A percentile compares a stretch with the other conserved stretches of the same genome.
Evolutionary conservation across 768 basidiomycete genomes (phyloP).

Genomic region (Xanthoconium purpureum): DNA sequence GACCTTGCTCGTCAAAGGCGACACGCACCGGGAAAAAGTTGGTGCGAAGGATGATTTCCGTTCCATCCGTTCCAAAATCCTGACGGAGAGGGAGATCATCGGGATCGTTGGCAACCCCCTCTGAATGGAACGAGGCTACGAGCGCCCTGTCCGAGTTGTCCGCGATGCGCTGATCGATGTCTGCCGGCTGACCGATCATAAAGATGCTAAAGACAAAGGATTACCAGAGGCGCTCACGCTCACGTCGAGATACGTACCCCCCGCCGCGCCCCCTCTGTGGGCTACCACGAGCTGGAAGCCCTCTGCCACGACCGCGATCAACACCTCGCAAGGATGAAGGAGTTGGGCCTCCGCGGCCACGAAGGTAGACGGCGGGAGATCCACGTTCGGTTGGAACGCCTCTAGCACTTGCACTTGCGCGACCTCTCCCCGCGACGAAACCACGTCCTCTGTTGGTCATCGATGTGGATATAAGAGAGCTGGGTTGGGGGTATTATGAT

Average conservation of each 20-base stretch:
- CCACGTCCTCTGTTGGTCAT: background rate
- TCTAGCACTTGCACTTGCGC: background rate
- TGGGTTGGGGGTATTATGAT: background rate
- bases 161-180: background rate
- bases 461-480: background rate
- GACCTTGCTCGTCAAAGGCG: background rate
- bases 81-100: background rate
- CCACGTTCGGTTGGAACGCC: background rate
- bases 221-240: background rate
- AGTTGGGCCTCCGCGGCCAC: background rate
- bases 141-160: background rate
- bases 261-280: background rate
- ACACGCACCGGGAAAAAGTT: background rate
- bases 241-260: background rate
- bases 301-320: background rate
- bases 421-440: background rate
- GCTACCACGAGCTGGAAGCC: background rate
- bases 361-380: background rate
- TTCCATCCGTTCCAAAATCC: background rate
- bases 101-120: background rate
- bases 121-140: background rate
- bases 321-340: background rate
- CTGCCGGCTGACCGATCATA: background rate
- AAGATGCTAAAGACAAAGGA: background rate
- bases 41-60: background rate